Evolutionary conservation across 2,329 filamentous ascomycete species (phyloP), one percentile per base, ranked within the genome.

Genomic region (Fusarium tanahbumbuense): DNA sequence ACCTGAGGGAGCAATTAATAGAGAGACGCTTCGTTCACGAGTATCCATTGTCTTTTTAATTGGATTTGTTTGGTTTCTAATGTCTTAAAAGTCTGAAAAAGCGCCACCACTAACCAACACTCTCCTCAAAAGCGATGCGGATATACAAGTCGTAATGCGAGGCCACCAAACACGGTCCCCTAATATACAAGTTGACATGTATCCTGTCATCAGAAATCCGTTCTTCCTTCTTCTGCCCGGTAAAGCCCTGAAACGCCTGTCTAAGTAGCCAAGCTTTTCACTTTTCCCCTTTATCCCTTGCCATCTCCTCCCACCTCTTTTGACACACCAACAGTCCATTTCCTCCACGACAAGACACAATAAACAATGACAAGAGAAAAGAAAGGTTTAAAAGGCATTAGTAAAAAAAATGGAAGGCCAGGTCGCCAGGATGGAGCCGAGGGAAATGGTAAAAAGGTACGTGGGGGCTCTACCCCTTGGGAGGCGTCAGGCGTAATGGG

Each of bases 391-490:
- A 71, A 71, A 61, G 65, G 64, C 58, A 72, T 73, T 71, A 64
- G 75, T 53, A 37, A n/a, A n/a, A 75, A 73, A 68, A 75, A 73
- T 64, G 50, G 56, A 69, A 72, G 71, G 64, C 72, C 63, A 58
- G 56, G 68, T 73, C 73, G 72, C 75, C 73, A 72, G 73, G 73
- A 76, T 74, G 69, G 74, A 77, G 70, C 69, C 72, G 50, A 55
- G 68, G 67, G 55, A 76, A 71, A 46, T 66, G 68, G 56, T 71
- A 56, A 50, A 66, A 64, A 71, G 59, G 62, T 64, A 61, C 57
- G 50, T 65, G 62, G 63, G 60, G 69, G 72, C 73, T 75, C 70
- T 74, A 76, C 72, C 74, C 74, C 72, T 63, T 71, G 54, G 48
- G 47, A 68, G 70, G 68, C 71, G 73, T 68, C 67, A 69, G 73